Evolutionary conservation across 371 early-diverging fungal species (phyloP).

Genomic region (Encephalitozoon cuniculi): DNA sequence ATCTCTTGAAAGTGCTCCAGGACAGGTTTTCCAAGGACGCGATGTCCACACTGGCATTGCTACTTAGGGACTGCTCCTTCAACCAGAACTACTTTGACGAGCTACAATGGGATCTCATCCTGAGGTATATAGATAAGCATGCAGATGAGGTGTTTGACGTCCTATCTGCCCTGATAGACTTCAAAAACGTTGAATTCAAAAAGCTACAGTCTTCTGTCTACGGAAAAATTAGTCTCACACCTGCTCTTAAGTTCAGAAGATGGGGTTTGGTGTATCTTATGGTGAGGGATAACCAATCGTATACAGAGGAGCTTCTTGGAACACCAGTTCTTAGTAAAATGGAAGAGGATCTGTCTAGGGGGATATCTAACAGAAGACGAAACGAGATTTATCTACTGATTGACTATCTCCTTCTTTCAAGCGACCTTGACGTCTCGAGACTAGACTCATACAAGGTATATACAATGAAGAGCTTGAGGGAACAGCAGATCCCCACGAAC

Average conservation of each 20-base stretch:
- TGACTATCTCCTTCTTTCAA: not conserved
- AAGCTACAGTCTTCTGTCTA: conserved; percentile 12
- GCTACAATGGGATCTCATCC: conserved; percentile 3
- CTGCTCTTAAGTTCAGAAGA: not conserved
- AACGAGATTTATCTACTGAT: not conserved
- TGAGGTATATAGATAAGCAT: not conserved
- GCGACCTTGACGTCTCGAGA: not conserved
- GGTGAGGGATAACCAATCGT: not conserved
- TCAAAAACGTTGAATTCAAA: conserved; percentile 14
- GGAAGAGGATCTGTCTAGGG: not conserved
- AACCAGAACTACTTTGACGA: conserved; percentile 36
- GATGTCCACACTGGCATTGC: not conserved
- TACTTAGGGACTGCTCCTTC: conserved; percentile 9
- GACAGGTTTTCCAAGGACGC: not conserved
- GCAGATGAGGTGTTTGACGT: not conserved
- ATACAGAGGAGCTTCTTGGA: not conserved
- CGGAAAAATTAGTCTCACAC: not conserved
- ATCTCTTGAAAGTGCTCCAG: not conserved
- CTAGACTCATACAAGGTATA: not conserved
- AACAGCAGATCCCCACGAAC: not conserved
- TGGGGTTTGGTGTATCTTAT: conserved; percentile 14
- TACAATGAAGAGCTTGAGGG: not conserved
- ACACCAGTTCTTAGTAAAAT: not conserved
- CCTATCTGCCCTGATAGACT: conserved; percentile 7
- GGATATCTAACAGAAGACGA: not conserved